Base-by-base conservation (phyloP, 106 monocot species). In the Chionographis japonica region DNA sequence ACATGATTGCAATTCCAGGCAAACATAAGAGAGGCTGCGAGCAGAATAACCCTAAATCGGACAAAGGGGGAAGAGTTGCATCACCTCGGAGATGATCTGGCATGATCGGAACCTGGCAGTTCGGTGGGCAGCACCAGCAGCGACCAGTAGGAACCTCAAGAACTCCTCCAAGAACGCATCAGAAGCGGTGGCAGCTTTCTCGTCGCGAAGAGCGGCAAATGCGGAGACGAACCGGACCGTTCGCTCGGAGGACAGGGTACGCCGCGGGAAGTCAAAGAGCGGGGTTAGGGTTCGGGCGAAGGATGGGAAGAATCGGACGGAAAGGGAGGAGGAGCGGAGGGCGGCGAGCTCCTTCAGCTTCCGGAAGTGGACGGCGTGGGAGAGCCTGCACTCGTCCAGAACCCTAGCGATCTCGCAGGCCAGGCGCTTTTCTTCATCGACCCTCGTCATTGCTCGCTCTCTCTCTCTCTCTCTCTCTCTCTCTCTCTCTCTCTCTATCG, bases 11-110 rank as follows among this genome's bases (percentile, higher is more conserved):
- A 27, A 27, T 27, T 27, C 27, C 27, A 27, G 27, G 27, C 27
- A 46, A 46, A 46, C 46, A 5, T 10, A 0, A 46, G 46, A 46
- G 46, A 46, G 8, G 9, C 9, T 1, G 46, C 8, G 46, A 46
- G 46, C 46, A 10, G 46, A 46, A 10, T 6, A 46, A 46, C 46
- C 46, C 46, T 46, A 46, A 10, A 46, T 46, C 9, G 46, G 46
- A 10, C 8, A 5, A 46, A 10, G 46, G 46, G 46, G 12, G 2
- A 42, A 49, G 35, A 40, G 18, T 16, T 53, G 8, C 15, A 4
- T 72, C 60, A 98, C 98, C 93, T 98, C 87, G 0, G 90, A 87
- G 42, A 98, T 69, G 51, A 98, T 90, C 79, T 98, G 98, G 79
- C 98, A 98, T 4, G 90, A 66, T 18, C 98, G 79, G 35, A 90